Evolutionary conservation across 306 rosid species (phyloP), one percentile per base, ranked within the genome.

Genomic region (Prunus armeniaca): DNA sequence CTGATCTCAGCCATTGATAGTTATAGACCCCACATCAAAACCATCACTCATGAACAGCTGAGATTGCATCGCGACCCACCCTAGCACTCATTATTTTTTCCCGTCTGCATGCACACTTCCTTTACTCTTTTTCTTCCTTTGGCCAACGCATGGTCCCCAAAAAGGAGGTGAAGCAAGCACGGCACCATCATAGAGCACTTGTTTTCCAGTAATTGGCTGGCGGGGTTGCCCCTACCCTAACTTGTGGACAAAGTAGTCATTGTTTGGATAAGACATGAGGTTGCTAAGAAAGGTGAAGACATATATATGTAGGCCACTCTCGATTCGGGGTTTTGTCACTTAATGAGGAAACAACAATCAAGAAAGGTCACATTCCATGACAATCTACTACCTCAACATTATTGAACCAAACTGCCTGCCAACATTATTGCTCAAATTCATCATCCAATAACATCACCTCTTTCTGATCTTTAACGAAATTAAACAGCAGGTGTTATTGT

Each of bases 221-320:
- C 43, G 6, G 9, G 6, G 43, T 38, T 38, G 43, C 43, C 43
- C 43, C 43, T 38, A 38, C 43, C 43, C 43, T 7, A 6, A 38
- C 43, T 38, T 38, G 43, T 38, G 2, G 43, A 38, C 12, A 6
- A 9, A 60, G 66, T 30, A 9, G 60, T 51, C 65, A 49, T 49
- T 12, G 60, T 3, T 49, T 13, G 71, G 76, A 61, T 20, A 20
- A 28, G 34, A 2, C 28, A 17, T n/a, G 19, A n/a, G 56, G 32
- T 12, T 30, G 69, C 69, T 30, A 28, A 46, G 55, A 56, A 73
- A 43, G 74, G 56, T 54, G 22, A 50, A 57, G 62, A 56, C 83
- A 78, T 38, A 38, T 1, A 38, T 38, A 7, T 9, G 72, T 57
- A 67, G 55, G 75, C 75, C 78, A 57, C 70, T 55, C 50, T 52